phyloP scores from a whole-genome alignment of 345 rosid genomes.

The Chamaenerion angustifolium region DNA sequence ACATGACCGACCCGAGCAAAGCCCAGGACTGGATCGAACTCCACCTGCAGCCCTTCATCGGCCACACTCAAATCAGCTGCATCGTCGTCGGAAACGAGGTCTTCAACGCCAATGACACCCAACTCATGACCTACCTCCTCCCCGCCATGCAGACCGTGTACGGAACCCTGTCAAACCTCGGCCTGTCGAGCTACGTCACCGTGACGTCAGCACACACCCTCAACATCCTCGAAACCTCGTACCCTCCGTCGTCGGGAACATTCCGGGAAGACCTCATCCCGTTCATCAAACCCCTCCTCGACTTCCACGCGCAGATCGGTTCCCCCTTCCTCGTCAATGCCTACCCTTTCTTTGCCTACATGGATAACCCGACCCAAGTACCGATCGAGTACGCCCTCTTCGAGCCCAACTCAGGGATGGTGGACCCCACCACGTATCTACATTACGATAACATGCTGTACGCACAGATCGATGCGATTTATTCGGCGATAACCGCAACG shows the following conservation, averaged over 20 bases:
- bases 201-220: slow-evolving; percentile 71
- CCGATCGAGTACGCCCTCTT: slow-evolving; percentile 60
- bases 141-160: slow-evolving; percentile 74
- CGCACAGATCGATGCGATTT: slow-evolving; percentile 89
- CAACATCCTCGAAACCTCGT: slow-evolving; percentile 36
- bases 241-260: slow-evolving; percentile 64
- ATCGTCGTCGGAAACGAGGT: slow-evolving; percentile 80
- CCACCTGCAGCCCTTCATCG: slow-evolving; percentile 41
- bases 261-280: slow-evolving; percentile 42
- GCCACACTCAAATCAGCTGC: slow-evolving; percentile 45
- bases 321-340: slow-evolving; percentile 83
- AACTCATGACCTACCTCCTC: slow-evolving; percentile 26
- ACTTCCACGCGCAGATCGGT: slow-evolving; percentile 44
- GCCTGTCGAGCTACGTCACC: slow-evolving; percentile 47
- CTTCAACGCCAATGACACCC: slow-evolving; percentile 25
- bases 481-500: slow-evolving; percentile 58
- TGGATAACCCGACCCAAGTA: slow-evolving; percentile 37
- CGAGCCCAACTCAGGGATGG: slow-evolving; percentile 56
- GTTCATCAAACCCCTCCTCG: slow-evolving; percentile 41
- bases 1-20: slow-evolving; percentile 42
- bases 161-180: slow-evolving; percentile 31
- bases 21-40: slow-evolving; percentile 63
- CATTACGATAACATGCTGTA: slow-evolving; percentile 85
- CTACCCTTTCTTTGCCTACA: slow-evolving; percentile 80
- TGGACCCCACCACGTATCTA: slow-evolving; percentile 47